Evolutionary conservation across 805 yeast genomes (phyloP).

Genomic region (Wickerhamiella bombiphila): DNA sequence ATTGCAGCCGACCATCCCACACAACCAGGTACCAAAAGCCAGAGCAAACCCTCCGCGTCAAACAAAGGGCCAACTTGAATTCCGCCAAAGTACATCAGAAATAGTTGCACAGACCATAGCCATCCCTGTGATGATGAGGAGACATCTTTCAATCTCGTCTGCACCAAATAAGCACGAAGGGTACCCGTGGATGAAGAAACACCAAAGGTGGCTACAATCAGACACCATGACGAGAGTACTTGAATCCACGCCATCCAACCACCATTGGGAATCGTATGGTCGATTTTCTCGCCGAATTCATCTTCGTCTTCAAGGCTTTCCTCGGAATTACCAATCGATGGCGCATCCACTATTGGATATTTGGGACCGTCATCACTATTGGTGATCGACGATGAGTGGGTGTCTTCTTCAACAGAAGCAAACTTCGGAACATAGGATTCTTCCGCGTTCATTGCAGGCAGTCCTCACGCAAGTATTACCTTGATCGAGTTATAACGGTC

Average conservation of each 20-base stretch:
- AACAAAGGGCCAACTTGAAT: slow-evolving; percentile 36
- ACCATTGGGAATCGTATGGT: slow-evolving; percentile 31
- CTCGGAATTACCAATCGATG: not conserved
- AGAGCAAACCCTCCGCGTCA: slow-evolving; percentile 39
- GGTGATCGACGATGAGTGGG: too few relatives aligned
- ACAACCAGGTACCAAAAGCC: slow-evolving; percentile 32
- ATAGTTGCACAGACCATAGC: slow-evolving; percentile 37
- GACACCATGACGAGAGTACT: slow-evolving; percentile 38
- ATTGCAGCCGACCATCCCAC: slow-evolving; percentile 33
- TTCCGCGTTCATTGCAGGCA: not conserved
- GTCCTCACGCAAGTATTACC: slow-evolving; percentile 3
- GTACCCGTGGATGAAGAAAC: slow-evolving; percentile 51
- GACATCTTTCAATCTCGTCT: slow-evolving; percentile 34
- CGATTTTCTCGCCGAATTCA: slow-evolving; percentile 5
- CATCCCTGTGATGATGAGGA: slow-evolving; percentile 43
- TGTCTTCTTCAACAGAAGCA: not conserved
- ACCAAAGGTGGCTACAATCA: slow-evolving; percentile 45
- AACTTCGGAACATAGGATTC: not conserved
- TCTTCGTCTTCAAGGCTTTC: not conserved
- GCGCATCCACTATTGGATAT: too few relatives aligned
- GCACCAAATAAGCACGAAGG: slow-evolving; percentile 44
- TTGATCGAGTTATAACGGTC: slow-evolving; percentile 3
- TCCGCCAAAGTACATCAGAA: slow-evolving; percentile 30
- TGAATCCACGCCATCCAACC: slow-evolving; percentile 41
- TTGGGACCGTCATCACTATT: too few relatives aligned